A percentile compares a stretch with the other conserved stretches of the same genome.
phyloP scores from a whole-genome alignment of 1,284 basidiomycete species.

The Apiotrichum gamsii region DNA sequence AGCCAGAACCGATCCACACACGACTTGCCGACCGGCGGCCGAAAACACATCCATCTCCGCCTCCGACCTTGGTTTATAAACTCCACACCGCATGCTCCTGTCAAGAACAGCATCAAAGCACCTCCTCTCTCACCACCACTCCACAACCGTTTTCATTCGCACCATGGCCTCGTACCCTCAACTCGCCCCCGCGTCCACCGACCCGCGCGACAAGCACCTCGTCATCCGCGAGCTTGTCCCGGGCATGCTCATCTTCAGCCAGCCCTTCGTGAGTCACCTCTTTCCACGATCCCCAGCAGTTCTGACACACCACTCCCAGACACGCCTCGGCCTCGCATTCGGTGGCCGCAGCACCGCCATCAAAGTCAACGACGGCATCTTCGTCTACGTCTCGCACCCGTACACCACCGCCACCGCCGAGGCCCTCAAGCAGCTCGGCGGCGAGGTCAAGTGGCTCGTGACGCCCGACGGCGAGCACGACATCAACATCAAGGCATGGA shows the following conservation, averaged over 20 bases:
- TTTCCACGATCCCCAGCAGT: background rate
- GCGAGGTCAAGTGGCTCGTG: conserved; percentile 60
- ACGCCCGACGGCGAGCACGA: conserved; percentile 51
- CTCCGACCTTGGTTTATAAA: too few species aligned
- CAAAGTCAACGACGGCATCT: conserved; percentile 59
- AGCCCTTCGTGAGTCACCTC: conserved; percentile 38
- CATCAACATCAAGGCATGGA: conserved; percentile 47
- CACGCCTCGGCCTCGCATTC: conserved; percentile 63
- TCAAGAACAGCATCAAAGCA: too few species aligned
- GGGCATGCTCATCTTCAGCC: conserved; percentile 45
- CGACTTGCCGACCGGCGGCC: too few species aligned
- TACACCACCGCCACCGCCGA: conserved; percentile 64
- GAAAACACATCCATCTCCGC: too few species aligned
- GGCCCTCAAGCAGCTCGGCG: conserved; percentile 65
- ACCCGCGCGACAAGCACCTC: conserved; percentile 29
- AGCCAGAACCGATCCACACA: too few species aligned
- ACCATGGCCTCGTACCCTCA: conserved; percentile 6
- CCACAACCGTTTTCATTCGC: background rate
- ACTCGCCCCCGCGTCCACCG: conserved; percentile 19
- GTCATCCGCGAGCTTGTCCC: conserved; percentile 44
- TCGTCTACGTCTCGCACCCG: conserved; percentile 80
- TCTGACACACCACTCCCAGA: conserved; percentile 10
- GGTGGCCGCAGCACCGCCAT: conserved; percentile 80
- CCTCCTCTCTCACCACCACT: background rate
- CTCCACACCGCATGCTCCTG: background rate